A percentile compares a stretch with the other conserved stretches of the same genome.
These are phyloP conservation scores for Periglandula ipomoeae DNA, from an alignment of 2,329 filamentous ascomycete species.

Conservation along the genomic window DNA sequence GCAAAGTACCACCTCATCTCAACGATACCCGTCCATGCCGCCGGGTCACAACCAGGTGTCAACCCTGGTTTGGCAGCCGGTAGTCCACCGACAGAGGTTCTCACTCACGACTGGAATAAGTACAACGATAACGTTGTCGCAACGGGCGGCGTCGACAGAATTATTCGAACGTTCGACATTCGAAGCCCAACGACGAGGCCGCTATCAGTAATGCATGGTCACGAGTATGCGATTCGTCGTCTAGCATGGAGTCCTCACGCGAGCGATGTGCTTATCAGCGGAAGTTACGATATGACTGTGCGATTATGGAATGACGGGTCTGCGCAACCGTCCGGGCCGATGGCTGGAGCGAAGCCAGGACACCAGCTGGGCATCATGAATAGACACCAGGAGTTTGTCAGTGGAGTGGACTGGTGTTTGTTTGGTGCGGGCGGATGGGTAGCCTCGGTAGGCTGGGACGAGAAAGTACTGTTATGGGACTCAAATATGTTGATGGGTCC, in stretches of 20 bases:
- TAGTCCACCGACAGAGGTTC: conserved; percentile 64
- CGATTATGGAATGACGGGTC: conserved; percentile 80
- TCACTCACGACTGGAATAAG: conserved; percentile 99
- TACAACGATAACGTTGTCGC: conserved; percentile 80
- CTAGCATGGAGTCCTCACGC: conserved; percentile 90
- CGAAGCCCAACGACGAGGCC: conserved; percentile 66
- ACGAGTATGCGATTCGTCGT: conserved; percentile 82
- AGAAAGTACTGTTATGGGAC: conserved; percentile 87
- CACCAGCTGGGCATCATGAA: conserved; percentile 81
- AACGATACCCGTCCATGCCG: conserved; percentile 74
- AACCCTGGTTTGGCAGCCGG: conserved; percentile 25
- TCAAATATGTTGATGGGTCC: conserved; percentile 44
- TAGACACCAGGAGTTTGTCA: conserved; percentile 88
- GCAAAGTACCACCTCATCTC: conserved; percentile 81
- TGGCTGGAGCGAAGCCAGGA: conserved; percentile 40
- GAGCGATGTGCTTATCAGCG: conserved; percentile 77
- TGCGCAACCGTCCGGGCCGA: conserved; percentile 26
- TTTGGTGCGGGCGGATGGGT: conserved; percentile 96
- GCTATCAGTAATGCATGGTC: conserved; percentile 65
- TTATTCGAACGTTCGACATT: conserved; percentile 85
- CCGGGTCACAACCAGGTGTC: conserved; percentile 37
- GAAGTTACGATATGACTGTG: conserved; percentile 97
- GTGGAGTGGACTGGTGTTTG: conserved; percentile 94
- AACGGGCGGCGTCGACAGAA: conserved; percentile 78
- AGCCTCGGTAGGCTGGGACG: conserved; percentile 90